Conservation (phyloP, 306 rosid species). For the Vigna trinervia region DNA sequence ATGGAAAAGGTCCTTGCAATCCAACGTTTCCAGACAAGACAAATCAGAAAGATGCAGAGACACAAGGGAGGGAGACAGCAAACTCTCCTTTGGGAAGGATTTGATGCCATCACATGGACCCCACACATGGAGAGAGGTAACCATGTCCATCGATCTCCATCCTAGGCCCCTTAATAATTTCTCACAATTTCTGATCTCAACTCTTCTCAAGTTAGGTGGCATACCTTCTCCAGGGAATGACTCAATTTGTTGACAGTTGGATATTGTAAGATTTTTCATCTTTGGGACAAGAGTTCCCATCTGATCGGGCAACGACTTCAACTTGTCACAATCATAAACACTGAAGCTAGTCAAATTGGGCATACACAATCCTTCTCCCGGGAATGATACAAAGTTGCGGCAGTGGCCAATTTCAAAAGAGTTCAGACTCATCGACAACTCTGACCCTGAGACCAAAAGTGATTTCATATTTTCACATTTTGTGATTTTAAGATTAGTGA, state of each 20-base stretch:
- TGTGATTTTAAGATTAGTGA: too few species aligned
- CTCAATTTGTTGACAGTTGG: not conserved
- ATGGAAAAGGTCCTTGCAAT: not conserved
- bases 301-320: not conserved
- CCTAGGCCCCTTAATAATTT: not conserved
- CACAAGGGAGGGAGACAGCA: not conserved
- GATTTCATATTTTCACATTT: not conserved
- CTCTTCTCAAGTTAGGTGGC: not conserved
- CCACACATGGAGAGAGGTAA: accelerated
- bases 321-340: not conserved
- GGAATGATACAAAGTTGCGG: not conserved
- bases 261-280: accelerated
- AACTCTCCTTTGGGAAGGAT: conserved; percentile 2
- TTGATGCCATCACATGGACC: conserved; percentile 24
- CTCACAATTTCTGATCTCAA: accelerated
- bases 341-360: not conserved
- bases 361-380: not conserved
- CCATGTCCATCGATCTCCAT: not conserved
- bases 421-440: too few species aligned
- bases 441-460: not conserved
- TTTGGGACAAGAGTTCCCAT: not conserved
- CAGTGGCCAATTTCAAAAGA: too few species aligned
- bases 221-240: not conserved
- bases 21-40: not conserved
- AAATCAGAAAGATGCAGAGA: accelerated